Evolutionary conservation across 352 stramenopile species (phyloP).

Genomic region (Globisporangium lucens): DNA sequence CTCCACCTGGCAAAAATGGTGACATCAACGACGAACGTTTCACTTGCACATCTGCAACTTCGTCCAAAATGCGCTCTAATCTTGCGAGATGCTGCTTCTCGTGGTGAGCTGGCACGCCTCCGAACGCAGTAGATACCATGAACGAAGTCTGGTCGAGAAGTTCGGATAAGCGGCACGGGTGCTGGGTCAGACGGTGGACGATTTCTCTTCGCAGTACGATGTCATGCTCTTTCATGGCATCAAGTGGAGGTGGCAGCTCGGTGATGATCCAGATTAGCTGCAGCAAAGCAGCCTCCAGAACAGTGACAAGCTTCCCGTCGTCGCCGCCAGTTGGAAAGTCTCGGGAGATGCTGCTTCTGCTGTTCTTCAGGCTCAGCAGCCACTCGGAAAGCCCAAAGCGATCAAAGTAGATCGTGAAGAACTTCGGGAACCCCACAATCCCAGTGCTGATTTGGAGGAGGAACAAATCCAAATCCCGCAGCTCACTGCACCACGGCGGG

Average conservation of each 20-base stretch:
- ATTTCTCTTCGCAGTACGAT: conserved; percentile 82
- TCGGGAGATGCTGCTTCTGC: conserved; percentile 42
- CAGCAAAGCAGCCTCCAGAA: conserved; percentile 79
- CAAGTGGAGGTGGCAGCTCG: conserved; percentile 67
- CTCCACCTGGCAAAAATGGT: conserved; percentile 27
- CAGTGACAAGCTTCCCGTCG: conserved; percentile 57
- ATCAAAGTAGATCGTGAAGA: conserved; percentile 80
- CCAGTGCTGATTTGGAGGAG: conserved; percentile 63
- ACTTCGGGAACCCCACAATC: conserved; percentile 60
- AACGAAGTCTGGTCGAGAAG: conserved; percentile 79
- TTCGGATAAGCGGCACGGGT: conserved; percentile 70
- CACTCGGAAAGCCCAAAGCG: conserved; percentile 76
- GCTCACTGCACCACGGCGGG: conserved; percentile 62
- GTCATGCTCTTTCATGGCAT: conserved; percentile 57
- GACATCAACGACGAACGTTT: conserved; percentile 37
- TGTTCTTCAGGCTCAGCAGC: conserved; percentile 62
- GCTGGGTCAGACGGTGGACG: conserved; percentile 77
- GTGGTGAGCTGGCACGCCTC: conserved; percentile 52
- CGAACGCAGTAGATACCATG: conserved; percentile 66
- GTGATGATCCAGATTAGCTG: conserved; percentile 87
- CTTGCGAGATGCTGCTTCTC: conserved; percentile 66
- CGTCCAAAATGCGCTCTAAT: conserved; percentile 60
- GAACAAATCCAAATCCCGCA: conserved; percentile 75
- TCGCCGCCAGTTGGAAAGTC: conserved; percentile 26
- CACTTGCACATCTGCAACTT: conserved; percentile 70